phyloP scores from a whole-genome alignment of 805 yeast species.

The Jamesozyma lodderae region DNA sequence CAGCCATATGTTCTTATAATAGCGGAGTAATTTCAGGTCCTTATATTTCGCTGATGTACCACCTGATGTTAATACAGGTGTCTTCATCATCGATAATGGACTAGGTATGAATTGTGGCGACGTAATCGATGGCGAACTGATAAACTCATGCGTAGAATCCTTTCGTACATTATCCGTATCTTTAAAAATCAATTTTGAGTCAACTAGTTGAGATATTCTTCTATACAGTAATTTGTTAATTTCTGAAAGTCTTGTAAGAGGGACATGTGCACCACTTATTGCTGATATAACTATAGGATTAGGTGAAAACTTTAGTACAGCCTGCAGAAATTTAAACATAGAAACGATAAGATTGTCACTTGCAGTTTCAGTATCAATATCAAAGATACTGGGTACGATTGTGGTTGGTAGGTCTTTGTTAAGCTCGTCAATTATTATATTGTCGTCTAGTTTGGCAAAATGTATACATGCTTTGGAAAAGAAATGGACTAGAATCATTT shows the following conservation, averaged over 20 bases:
- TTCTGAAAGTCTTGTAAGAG: conserved; percentile 17
- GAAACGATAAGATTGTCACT: conserved; percentile 18
- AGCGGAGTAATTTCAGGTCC: conserved; percentile 25
- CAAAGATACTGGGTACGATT: conserved; percentile 19
- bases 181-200: conserved; percentile 16
- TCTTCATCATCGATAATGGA: conserved; percentile 18
- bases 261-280: conserved; percentile 8
- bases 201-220: conserved; percentile 16
- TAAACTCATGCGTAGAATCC: conserved; percentile 11
- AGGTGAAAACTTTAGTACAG: conserved; percentile 11
- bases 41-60: conserved; percentile 14
- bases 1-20: conserved; percentile 33
- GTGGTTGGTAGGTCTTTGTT: conserved; percentile 16
- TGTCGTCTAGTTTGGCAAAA: conserved; percentile 22
- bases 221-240: conserved; percentile 21
- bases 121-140: conserved; percentile 22
- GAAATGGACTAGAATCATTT: conserved; percentile 19
- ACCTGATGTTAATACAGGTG: conserved; percentile 3
- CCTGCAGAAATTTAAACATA: conserved; percentile 22
- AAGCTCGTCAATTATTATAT: conserved; percentile 24
- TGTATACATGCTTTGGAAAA: conserved; percentile 22
- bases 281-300: conserved; percentile 13
- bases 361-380: conserved; percentile 6
- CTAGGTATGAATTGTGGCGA: conserved; percentile 27
- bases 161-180: conserved; percentile 8